Evolutionary conservation across 345 rosid species (phyloP).

Genomic region (Psidium guajava): DNA sequence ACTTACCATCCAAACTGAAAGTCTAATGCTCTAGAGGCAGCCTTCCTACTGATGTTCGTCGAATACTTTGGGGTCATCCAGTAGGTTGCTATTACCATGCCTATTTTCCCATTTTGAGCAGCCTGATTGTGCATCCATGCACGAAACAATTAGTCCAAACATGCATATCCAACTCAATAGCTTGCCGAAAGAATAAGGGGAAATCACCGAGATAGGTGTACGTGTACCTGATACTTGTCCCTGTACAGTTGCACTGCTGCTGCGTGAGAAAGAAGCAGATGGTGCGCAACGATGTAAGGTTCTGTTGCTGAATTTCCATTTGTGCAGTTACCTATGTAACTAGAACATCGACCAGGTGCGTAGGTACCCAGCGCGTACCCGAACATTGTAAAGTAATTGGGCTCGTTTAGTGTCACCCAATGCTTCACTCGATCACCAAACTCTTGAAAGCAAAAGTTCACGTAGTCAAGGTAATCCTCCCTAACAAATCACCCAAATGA

Average conservation of each 20-base stretch:
- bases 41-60: background rate
- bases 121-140: conserved; percentile 1
- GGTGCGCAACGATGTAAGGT: conserved; percentile 25
- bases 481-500: background rate
- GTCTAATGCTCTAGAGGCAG: background rate
- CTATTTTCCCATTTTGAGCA: conserved; percentile 23
- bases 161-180: background rate
- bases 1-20: conserved; percentile 9
- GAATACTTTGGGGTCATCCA: conserved; percentile 16
- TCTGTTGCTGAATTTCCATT: conserved; percentile 27
- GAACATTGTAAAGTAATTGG: background rate
- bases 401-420: conserved; percentile 15
- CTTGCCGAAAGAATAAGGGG: background rate
- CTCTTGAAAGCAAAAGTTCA: conserved; percentile 8
- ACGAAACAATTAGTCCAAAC: background rate
- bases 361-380: background rate
- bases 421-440: conserved; percentile 16
- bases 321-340: conserved; percentile 13
- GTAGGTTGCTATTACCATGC: conserved; percentile 5
- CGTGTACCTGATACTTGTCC: conserved; percentile 24
- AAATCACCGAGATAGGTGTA: background rate
- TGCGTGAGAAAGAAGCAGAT: conserved; percentile 30
- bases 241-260: conserved; percentile 16
- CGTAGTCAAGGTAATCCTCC: conserved; percentile 8
- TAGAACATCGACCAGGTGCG: conserved; percentile 14